Evolutionary conservation across 768 basidiomycete species (phyloP).

Genomic region (Leccinum sublutescens): DNA sequence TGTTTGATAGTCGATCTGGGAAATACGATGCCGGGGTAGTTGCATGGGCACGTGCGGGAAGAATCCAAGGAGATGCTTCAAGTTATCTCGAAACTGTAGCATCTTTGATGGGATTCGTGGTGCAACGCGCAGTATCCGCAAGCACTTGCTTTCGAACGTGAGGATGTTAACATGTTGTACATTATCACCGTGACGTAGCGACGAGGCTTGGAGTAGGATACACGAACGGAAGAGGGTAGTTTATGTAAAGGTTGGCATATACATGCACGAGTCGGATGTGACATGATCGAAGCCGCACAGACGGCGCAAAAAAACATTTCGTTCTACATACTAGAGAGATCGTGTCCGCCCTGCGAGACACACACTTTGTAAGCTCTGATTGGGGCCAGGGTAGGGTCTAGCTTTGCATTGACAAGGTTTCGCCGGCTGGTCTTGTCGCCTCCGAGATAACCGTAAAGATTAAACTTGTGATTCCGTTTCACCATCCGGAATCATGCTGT

Average conservation of each 20-base stretch:
- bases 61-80: too few species aligned
- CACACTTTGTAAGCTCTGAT: too few species aligned
- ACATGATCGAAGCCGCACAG: neutral
- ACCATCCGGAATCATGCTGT: neutral
- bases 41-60: neutral
- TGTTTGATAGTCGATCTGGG: neutral
- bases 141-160: neutral
- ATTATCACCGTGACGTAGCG: neutral
- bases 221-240: neutral
- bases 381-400: too few species aligned
- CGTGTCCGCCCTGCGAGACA: neutral
- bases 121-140: neutral
- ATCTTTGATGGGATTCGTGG: too few species aligned
- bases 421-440: too few species aligned
- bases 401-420: too few species aligned
- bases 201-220: neutral
- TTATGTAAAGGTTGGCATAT: neutral
- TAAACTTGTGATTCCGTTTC: neutral
- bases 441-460: neutral
- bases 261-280: neutral
- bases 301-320: neutral
- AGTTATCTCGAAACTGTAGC: too few species aligned
- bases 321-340: neutral
- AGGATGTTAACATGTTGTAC: neutral
- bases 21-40: neutral